Conservation (phyloP, 345 rosid genomes). For the Pelargonium nanum region DNA sequence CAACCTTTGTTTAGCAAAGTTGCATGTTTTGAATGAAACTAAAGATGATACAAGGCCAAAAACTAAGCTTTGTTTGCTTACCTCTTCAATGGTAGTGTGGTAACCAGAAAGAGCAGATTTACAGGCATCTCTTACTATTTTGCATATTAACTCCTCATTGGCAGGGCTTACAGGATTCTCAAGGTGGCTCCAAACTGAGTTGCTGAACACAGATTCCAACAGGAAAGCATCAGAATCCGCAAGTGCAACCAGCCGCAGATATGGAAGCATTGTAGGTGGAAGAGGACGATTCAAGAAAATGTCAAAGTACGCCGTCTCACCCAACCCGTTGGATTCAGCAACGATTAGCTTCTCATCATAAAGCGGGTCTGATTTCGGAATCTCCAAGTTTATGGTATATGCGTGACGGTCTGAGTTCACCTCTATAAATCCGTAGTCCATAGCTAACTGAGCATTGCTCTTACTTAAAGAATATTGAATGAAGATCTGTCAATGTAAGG, state of each 20-base stretch:
- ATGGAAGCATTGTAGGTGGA: constrained; percentile 13
- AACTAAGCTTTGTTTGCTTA: neutral
- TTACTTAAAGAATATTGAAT: constrained; percentile 19
- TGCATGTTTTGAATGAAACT: neutral
- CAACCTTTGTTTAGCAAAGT: neutral
- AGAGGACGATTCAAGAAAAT: constrained; percentile 11
- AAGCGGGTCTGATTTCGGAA: constrained; percentile 13
- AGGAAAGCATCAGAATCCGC: constrained; percentile 14
- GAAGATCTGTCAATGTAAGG: constrained; percentile 14
- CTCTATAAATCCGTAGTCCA: constrained; percentile 19
- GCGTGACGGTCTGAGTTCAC: constrained; percentile 8
- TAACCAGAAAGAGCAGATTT: constrained; percentile 18
- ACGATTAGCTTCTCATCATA: constrained; percentile 9
- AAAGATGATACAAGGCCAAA: neutral
- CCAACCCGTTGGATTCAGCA: constrained; percentile 9
- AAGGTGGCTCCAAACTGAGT: constrained; percentile 13
- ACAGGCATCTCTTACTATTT: constrained; percentile 14
- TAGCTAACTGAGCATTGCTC: constrained; percentile 18
- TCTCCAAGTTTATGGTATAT: constrained; percentile 9
- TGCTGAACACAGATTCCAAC: constrained; percentile 11
- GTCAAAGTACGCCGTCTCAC: constrained; percentile 15
- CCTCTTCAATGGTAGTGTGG: constrained; percentile 15
- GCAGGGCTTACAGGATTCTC: constrained; percentile 7
- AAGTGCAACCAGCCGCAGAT: constrained; percentile 14
- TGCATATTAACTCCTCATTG: constrained; percentile 15